Percentiles rank a stretch among this genome's conserved stretches.
Conservation (phyloP, 2,329 filamentous ascomycete genomes). For the Aspergillus fumigatiaffinis region DNA sequence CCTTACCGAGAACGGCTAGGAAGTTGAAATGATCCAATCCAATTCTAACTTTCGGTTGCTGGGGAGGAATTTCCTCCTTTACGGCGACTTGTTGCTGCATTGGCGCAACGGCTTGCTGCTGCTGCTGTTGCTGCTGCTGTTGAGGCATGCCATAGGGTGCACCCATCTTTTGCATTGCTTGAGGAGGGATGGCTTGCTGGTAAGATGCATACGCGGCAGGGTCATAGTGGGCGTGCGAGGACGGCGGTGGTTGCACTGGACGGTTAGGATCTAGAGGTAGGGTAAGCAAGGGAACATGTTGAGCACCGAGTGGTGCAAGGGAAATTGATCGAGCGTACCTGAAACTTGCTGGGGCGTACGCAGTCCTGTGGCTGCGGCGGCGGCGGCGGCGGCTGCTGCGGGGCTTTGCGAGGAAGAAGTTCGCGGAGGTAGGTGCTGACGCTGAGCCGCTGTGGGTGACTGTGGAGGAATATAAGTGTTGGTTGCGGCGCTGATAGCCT, state of each 20-base stretch:
- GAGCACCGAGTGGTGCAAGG: neutral
- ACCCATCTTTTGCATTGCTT: slow-evolving; percentile 23
- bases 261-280: slow-evolving; percentile 32
- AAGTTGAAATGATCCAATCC: slow-evolving; percentile 99
- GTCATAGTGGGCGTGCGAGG: slow-evolving; percentile 45
- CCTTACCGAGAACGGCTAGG: slow-evolving; percentile 93
- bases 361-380: slow-evolving; percentile 43
- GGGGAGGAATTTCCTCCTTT: slow-evolving; percentile 29
- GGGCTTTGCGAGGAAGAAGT: slow-evolving; percentile 46
- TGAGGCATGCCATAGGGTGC: slow-evolving; percentile 27
- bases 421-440: slow-evolving; percentile 46
- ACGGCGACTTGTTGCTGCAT: slow-evolving; percentile 21
- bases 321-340: slow-evolving; percentile 31
- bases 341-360: slow-evolving; percentile 42
- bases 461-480: slow-evolving; percentile 43
- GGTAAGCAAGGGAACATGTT: neutral
- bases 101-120: slow-evolving; percentile 19
- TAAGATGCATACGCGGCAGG: slow-evolving; percentile 40
- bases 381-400: slow-evolving; percentile 50
- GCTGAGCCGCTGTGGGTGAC: slow-evolving; percentile 39
- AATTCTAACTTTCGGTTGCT: slow-evolving; percentile 59
- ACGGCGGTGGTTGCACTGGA: slow-evolving; percentile 41
- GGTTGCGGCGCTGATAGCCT: slow-evolving; percentile 41
- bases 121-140: slow-evolving; percentile 21
- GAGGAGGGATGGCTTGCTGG: slow-evolving; percentile 26